Conservation (phyloP, 345 rosid species). For the Viola odorata region DNA sequence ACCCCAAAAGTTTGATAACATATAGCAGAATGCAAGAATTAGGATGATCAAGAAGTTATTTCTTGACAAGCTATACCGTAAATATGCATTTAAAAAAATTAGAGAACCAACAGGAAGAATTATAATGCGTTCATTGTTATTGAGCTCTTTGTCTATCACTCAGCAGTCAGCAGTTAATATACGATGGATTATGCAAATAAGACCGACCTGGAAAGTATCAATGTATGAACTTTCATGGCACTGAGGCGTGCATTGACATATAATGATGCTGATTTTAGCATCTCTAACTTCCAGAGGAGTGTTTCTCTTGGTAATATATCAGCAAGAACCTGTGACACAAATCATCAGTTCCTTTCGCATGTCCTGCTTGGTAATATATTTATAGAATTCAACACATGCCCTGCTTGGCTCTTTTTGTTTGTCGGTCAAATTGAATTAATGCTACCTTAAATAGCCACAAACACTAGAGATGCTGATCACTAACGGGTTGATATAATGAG, state of each 20-base stretch:
- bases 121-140: too few species aligned
- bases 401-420: neutral
- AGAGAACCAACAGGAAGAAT: too few species aligned
- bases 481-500: neutral
- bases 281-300: constrained; percentile 66
- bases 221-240: constrained; percentile 58
- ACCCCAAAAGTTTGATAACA: neutral
- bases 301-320: constrained; percentile 59
- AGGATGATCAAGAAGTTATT: neutral
- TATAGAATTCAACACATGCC: neutral
- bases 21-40: neutral
- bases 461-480: neutral
- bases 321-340: constrained; percentile 46
- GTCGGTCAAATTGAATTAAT: neutral
- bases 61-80: too few species aligned
- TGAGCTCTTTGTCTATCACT: too few species aligned
- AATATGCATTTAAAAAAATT: neutral
- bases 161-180: too few species aligned
- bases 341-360: constrained; percentile 10
- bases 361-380: neutral
- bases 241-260: constrained; percentile 67
- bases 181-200: neutral
- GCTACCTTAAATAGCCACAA: neutral
- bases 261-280: constrained; percentile 58
- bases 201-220: constrained; percentile 55